Percentiles rank a stretch among this genome's conserved stretches.
phyloP scores from a whole-genome alignment of 2,329 filamentous ascomycete species.

The Microcyclospora pomicola region DNA sequence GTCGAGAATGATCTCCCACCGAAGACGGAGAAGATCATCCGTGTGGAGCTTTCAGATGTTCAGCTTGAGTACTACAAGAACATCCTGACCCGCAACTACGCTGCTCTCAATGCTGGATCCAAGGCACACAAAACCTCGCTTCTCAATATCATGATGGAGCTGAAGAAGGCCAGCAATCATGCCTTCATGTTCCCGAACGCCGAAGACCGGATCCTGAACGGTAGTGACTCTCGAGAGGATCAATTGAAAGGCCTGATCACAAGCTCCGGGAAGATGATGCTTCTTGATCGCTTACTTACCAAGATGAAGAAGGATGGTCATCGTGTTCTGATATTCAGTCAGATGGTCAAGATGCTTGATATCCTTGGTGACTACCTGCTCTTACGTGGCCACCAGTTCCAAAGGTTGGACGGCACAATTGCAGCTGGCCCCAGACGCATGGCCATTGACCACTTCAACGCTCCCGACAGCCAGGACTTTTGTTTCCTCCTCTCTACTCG shows the following conservation, averaged over 20 bases:
- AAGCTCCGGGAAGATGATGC: slow-evolving; percentile 99
- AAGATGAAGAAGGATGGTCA: slow-evolving; percentile 91
- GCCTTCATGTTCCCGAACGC: slow-evolving; percentile 95
- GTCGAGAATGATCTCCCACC: slow-evolving; percentile 93
- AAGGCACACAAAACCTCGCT: slow-evolving; percentile 88
- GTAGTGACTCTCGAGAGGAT: slow-evolving; percentile 72
- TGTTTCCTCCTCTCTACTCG: slow-evolving; percentile 91
- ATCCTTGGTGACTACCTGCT: slow-evolving; percentile 90
- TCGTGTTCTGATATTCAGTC: slow-evolving; percentile 93
- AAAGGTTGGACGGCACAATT: slow-evolving; percentile 90
- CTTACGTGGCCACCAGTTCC: slow-evolving; percentile 85
- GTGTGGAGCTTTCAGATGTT: slow-evolving; percentile 89
- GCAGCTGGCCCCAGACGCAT: slow-evolving; percentile 74
- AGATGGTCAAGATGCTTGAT: slow-evolving; percentile 98
- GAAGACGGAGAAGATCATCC: slow-evolving; percentile 97
- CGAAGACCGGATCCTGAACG: slow-evolving; percentile 69
- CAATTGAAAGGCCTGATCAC: slow-evolving; percentile 85
- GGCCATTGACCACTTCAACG: slow-evolving; percentile 97
- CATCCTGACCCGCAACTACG: slow-evolving; percentile 91
- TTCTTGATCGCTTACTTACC: slow-evolving; percentile 83
- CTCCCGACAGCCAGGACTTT: slow-evolving; percentile 89
- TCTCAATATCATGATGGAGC: slow-evolving; percentile 97
- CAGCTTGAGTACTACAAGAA: slow-evolving; percentile 99
- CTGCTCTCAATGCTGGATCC: slow-evolving; percentile 78
- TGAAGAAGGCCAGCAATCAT: slow-evolving; percentile 98